phyloP scores from a whole-genome alignment of 768 basidiomycete genomes.

The Sarcodon aspratus region DNA sequence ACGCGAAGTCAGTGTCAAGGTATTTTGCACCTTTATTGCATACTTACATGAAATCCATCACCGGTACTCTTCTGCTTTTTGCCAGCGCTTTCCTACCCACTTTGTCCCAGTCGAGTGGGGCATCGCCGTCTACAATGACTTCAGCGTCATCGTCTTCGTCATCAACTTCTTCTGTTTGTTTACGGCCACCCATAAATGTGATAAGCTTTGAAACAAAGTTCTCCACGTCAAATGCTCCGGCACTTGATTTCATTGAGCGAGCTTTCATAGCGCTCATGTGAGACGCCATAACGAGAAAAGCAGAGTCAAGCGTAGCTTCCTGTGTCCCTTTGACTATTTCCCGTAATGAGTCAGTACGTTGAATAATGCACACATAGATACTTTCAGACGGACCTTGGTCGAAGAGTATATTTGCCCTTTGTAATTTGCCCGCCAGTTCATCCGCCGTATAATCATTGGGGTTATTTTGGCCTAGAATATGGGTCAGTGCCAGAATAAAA shows the following conservation, averaged over 20 bases:
- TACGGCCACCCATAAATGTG: conserved; percentile 64
- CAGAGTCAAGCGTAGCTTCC: conserved; percentile 86
- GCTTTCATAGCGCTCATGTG: conserved; percentile 79
- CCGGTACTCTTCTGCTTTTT: conserved; percentile 69
- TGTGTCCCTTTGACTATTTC: conserved; percentile 62
- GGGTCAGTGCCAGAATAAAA: no score
- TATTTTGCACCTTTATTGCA: not conserved
- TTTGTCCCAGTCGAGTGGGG: conserved; percentile 67
- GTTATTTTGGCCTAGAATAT: not conserved
- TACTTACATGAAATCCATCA: conserved; percentile 81
- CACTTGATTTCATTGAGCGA: conserved; percentile 82
- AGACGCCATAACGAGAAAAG: conserved; percentile 65
- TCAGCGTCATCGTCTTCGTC: conserved; percentile 40
- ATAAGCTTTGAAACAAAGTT: conserved; percentile 76
- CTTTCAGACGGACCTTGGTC: conserved; percentile 34
- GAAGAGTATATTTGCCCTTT: conserved; percentile 51
- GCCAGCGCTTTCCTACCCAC: conserved; percentile 79
- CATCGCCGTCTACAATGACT: conserved; percentile 21
- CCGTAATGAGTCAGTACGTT: not conserved
- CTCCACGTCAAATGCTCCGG: conserved; percentile 83
- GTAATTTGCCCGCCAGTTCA: conserved; percentile 42
- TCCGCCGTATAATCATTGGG: conserved; percentile 27
- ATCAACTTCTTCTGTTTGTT: conserved; percentile 32
- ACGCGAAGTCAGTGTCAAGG: not conserved
- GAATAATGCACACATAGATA: conserved; percentile 1